phyloP scores from a whole-genome alignment of 2,329 filamentous ascomycete genomes.

The Calonectria fujianensis region DNA sequence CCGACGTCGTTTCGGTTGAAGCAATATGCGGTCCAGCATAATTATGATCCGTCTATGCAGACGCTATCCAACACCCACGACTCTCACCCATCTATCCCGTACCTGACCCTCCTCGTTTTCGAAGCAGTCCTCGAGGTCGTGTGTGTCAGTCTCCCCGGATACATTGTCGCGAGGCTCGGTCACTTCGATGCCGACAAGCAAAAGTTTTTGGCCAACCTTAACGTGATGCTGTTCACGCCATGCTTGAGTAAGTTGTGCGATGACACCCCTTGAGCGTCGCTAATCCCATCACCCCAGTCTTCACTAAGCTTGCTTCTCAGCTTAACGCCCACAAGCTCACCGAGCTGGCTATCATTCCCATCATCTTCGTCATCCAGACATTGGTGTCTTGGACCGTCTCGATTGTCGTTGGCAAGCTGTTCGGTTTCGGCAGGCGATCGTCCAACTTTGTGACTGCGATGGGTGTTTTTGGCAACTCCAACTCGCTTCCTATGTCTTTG shows the following conservation, averaged over 20 bases:
- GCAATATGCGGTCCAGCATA: constrained; percentile 59
- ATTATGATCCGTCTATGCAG: constrained; percentile 65
- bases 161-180: constrained; percentile 91
- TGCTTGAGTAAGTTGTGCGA: constrained; percentile 84
- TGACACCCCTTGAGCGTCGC: constrained; percentile 1
- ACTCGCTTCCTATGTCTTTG: constrained; percentile 96
- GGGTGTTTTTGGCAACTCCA: constrained; percentile 98
- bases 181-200: constrained; percentile 97
- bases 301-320: constrained; percentile 96
- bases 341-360: constrained; percentile 94
- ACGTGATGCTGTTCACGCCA: constrained; percentile 96
- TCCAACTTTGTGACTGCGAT: constrained; percentile 97
- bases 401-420: constrained; percentile 80
- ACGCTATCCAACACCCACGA: constrained; percentile 66
- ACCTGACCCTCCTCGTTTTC: constrained; percentile 89
- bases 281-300: constrained; percentile 75
- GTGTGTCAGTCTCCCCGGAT: constrained; percentile 94
- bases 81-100: constrained; percentile 78
- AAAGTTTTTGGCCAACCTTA: constrained; percentile 97
- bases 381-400: constrained; percentile 89
- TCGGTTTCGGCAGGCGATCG: constrained; percentile 88
- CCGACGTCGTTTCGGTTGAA: constrained; percentile 68
- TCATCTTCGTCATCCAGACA: constrained; percentile 94
- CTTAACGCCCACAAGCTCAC: constrained; percentile 92
- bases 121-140: constrained; percentile 97